A percentile compares a stretch with the other conserved stretches of the same genome.
These are phyloP conservation scores for Lodderomyces elongisporus DNA, from an alignment of 1,139 yeast species.

Conservation along the genomic window DNA sequence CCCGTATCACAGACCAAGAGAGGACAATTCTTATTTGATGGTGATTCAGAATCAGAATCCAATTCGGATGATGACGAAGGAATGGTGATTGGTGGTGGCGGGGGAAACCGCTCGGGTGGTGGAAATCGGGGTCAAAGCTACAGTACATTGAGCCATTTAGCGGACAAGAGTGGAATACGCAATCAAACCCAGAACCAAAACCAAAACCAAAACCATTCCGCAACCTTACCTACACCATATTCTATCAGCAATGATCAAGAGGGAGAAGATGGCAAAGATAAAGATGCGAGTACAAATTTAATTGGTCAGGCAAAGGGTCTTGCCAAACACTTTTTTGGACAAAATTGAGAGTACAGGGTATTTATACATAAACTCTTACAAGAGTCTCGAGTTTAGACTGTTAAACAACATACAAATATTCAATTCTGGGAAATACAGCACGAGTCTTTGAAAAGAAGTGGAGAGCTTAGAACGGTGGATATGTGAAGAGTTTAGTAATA, in stretches of 20 bases:
- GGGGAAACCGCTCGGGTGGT: background rate
- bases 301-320: constrained; percentile 40
- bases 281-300: constrained; percentile 16
- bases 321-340: constrained; percentile 33
- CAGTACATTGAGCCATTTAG: constrained; percentile 47
- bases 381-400: too few species aligned
- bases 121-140: constrained; percentile 20
- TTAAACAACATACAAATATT: too few species aligned
- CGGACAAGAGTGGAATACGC: constrained; percentile 39
- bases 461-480: too few species aligned
- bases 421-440: too few species aligned
- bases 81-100: constrained; percentile 8
- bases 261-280: constrained; percentile 8
- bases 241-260: constrained; percentile 1
- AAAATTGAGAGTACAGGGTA: constrained; percentile 1
- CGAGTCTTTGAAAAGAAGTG: too few species aligned
- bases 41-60: constrained; percentile 25
- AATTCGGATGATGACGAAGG: constrained; percentile 14
- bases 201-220: constrained; percentile 1
- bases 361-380: too few species aligned
- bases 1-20: constrained; percentile 1
- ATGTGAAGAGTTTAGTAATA: too few species aligned
- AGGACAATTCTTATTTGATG: constrained; percentile 29
- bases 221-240: background rate
- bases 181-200: constrained; percentile 21